Percentiles rank a stretch among this genome's conserved stretches.
phyloP scores from a whole-genome alignment of 2,329 filamentous ascomycete species.

The Calonectria naviculata region DNA sequence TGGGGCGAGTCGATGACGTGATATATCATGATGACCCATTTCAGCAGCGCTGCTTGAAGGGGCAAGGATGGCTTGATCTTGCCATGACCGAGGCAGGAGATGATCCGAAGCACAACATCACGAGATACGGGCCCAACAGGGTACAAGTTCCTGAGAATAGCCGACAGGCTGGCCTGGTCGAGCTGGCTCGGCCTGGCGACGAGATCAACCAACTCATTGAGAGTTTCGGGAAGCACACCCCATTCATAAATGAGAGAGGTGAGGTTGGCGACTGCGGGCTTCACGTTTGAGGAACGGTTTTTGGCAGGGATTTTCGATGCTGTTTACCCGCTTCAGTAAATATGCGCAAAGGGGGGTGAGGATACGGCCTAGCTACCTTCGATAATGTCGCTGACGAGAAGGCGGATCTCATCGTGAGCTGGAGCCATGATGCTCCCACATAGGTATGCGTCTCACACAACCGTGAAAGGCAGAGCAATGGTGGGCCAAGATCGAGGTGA shows the following conservation, averaged over 20 bases:
- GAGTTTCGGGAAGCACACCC: constrained; percentile 71
- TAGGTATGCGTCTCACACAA: background rate
- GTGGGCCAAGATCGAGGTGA: background rate
- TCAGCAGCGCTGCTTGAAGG: constrained; percentile 77
- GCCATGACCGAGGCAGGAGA: constrained; percentile 82
- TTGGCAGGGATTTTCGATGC: constrained; percentile 73
- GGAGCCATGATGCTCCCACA: constrained; percentile 37
- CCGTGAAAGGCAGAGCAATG: background rate
- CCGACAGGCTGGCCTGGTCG: constrained; percentile 79
- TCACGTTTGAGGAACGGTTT: constrained; percentile 71
- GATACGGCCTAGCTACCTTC: constrained; percentile 35
- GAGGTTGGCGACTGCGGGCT: constrained; percentile 72
- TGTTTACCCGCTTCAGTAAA: constrained; percentile 40
- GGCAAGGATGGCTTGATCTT: constrained; percentile 77
- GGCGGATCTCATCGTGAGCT: constrained; percentile 46
- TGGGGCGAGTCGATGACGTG: constrained; percentile 74
- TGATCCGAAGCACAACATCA: constrained; percentile 71
- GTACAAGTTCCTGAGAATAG: constrained; percentile 80
- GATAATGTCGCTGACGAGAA: constrained; percentile 51
- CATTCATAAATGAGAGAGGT: constrained; percentile 72
- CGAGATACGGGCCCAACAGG: constrained; percentile 73
- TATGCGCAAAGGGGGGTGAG: background rate
- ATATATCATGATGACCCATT: constrained; percentile 83
- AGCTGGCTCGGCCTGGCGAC: constrained; percentile 75
- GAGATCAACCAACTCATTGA: constrained; percentile 74